A percentile compares a stretch with the other conserved stretches of the same genome.
Evolutionary conservation across 345 rosid species (phyloP).

Genomic region (Eutrema heterophyllum): DNA sequence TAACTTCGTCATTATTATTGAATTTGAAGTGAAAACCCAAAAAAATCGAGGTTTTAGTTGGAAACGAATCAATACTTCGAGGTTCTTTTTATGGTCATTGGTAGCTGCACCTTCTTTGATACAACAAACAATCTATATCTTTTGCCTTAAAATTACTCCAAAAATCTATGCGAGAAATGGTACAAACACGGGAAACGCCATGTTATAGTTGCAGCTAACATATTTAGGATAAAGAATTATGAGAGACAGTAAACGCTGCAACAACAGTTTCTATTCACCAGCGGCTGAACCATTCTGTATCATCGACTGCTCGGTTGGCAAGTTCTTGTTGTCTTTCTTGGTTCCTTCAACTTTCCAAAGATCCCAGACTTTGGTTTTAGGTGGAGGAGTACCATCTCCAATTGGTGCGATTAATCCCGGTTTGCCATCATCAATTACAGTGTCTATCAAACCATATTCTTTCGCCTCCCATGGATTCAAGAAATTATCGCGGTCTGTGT

Average conservation of each 20-base stretch:
- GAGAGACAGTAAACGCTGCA: neutral
- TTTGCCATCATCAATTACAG: slow-evolving; percentile 85
- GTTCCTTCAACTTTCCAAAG: slow-evolving; percentile 70
- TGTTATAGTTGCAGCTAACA: neutral
- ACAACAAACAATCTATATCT: neutral
- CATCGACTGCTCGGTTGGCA: slow-evolving; percentile 49
- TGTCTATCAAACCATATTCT: slow-evolving; percentile 83
- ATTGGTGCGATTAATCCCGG: slow-evolving; percentile 87
- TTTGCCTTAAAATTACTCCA: slow-evolving; percentile 2
- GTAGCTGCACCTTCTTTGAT: neutral
- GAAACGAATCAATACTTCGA: too few species aligned
- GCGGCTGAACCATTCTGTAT: slow-evolving; percentile 30
- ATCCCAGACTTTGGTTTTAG: slow-evolving; percentile 62
- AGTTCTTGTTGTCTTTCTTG: slow-evolving; percentile 49
- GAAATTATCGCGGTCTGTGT: slow-evolving; percentile 78
- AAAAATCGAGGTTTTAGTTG: too few species aligned
- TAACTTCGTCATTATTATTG: too few species aligned
- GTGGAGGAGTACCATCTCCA: slow-evolving; percentile 64
- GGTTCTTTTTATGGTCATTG: too few species aligned
- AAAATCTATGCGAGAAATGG: slow-evolving; percentile 4
- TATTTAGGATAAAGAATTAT: neutral
- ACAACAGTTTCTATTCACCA: slow-evolving; percentile 24
- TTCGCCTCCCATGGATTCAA: slow-evolving; percentile 96
- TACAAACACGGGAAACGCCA: slow-evolving; percentile 3
- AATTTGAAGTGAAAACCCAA: too few species aligned